Evolutionary conservation across 305 asterid genomes (phyloP).

Genomic region (Solanum hybrid): DNA sequence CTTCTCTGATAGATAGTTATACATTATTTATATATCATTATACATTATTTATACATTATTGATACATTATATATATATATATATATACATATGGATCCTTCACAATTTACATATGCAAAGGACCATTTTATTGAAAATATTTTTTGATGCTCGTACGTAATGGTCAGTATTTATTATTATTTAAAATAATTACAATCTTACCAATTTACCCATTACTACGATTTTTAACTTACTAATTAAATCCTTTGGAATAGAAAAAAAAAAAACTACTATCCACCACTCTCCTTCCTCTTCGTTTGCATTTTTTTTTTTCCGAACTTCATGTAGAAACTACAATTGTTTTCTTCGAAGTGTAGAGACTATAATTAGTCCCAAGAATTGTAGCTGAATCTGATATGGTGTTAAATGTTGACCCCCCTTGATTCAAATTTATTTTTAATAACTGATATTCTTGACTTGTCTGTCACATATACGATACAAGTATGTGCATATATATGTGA

Average conservation of each 20-base stretch:
- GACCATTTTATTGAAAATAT: neutral
- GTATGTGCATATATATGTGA: no score
- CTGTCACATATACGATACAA: neutral
- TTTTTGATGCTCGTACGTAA: neutral
- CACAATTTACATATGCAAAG: neutral
- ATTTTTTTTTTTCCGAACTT: neutral
- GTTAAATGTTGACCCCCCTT: neutral
- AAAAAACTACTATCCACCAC: neutral
- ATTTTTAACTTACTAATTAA: neutral
- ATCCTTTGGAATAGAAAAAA: neutral
- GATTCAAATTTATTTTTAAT: no score
- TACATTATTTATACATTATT: no score
- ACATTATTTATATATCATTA: neutral
- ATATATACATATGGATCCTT: neutral
- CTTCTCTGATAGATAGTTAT: neutral
- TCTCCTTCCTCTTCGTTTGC: neutral
- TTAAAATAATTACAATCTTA: neutral
- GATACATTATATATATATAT: neutral
- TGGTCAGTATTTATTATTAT: neutral
- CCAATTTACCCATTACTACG: neutral
- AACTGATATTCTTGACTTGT: neutral
- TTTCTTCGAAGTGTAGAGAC: neutral
- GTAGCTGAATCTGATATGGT: neutral
- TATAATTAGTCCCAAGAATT: neutral
- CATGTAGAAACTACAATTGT: neutral